phyloP scores from a whole-genome alignment of 1,284 basidiomycete genomes.

The Gymnopus androsaceus region DNA sequence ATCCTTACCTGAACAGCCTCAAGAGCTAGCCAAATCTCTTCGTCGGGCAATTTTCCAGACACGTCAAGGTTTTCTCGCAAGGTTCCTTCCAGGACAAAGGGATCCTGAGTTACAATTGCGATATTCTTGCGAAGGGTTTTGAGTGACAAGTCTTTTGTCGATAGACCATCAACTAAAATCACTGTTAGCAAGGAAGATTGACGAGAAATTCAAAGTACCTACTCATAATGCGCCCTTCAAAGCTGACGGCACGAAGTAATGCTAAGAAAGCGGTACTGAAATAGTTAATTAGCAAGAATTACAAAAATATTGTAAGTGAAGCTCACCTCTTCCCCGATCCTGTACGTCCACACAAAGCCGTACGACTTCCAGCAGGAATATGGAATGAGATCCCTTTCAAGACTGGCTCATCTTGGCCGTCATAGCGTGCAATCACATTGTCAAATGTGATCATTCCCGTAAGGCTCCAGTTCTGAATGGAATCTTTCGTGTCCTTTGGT shows the following conservation, averaged over 20 bases:
- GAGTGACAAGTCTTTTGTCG: background rate
- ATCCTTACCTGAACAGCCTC: slow-evolving; percentile 28
- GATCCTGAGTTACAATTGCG: background rate
- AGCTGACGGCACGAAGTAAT: background rate
- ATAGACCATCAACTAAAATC: background rate
- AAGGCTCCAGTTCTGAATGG: background rate
- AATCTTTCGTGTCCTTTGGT: background rate
- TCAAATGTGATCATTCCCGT: background rate
- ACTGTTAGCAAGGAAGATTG: background rate
- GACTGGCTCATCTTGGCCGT: background rate
- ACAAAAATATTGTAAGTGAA: background rate
- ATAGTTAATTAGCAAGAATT: background rate
- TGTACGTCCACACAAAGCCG: background rate
- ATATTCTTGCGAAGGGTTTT: background rate
- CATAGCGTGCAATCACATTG: background rate
- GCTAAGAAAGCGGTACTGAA: background rate
- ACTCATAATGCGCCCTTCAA: slow-evolving; percentile 2
- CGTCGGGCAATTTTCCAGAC: background rate
- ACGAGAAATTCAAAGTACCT: background rate
- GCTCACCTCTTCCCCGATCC: background rate
- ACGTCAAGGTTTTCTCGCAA: slow-evolving; percentile 2
- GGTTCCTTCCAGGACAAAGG: background rate
- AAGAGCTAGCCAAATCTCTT: background rate
- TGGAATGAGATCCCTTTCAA: slow-evolving; percentile 1
- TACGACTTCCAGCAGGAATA: background rate